Conservation (phyloP, 345 rosid genomes). For the rapeseed (Brassica napus) region Da-Ae NC_063446.1:7213501-7214000, state of each 20-base stretch:
- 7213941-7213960: constrained; percentile 28
- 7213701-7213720: constrained; percentile 12
- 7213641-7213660: constrained; percentile 22
- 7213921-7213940: constrained; percentile 15
- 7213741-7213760: background rate
- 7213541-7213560: constrained; percentile 7
- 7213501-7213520: background rate
- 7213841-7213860: background rate
- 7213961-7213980: no score
- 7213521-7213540: constrained; percentile 2
- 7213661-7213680: constrained; percentile 13
- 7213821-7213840: background rate
- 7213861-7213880: constrained; percentile 21
- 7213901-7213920: constrained; percentile 16
- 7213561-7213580: constrained; percentile 15
- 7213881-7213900: constrained; percentile 35
- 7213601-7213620: constrained; percentile 2
- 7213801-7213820: background rate
- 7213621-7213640: constrained; percentile 1
- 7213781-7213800: constrained; percentile 9
- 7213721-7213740: constrained; percentile 17
- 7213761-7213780: constrained; percentile 1
- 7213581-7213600: constrained; percentile 26
- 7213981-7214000: no score
- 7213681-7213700: constrained; percentile 29